Evolutionary conservation across 129 eudicot species (phyloP), one percentile per base, ranked within the genome.

Genomic region (Silybum marianum): DNA sequence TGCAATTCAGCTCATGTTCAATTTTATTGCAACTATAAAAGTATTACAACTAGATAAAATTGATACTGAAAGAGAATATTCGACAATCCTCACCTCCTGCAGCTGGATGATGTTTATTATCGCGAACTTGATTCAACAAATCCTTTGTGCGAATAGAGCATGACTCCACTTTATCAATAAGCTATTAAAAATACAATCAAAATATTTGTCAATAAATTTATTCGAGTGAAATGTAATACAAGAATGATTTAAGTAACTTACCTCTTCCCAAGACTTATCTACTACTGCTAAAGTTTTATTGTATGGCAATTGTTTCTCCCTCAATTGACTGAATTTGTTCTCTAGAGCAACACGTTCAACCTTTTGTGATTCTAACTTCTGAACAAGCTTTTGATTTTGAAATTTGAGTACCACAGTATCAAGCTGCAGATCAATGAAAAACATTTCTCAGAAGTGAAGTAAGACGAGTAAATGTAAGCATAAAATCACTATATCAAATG

Each of bases 331-430:
- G 76, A 85, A 78, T 80, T 88, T 92, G 80, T 81, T 91, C 70
- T 89, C 97, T 67, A 90, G 87, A 69, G 89, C 87, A 66, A 58
- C 44, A 74, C 87, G 81, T 83, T 95, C 98, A 24, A 83, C 85
- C 79, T 89, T 95, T 81, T 92, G 97, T 60, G 92, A 90, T 87
- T 95, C 97, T 80, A 95, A 69, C 88, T 92, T 95, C 85, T 90
- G 98, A 70, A 83, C 36, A 72, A 95, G 94, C 84, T 92, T 95
- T 77, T 92, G 93, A 80, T 95, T 95, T 88, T 95, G 97, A 82
- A 87, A 92, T 74, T 89, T 91, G 75, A 95, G 98, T 22, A 95
- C 98, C 44, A 92, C 89, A 7, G 96, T 87, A 84, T 95, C 97
- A 67, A 95, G 93, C 98, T 95, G 85, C 73, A 51, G 65, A 76